Base-by-base conservation (phyloP, 179 eudicot genomes). In the Heliamphora pulchella region DNA sequence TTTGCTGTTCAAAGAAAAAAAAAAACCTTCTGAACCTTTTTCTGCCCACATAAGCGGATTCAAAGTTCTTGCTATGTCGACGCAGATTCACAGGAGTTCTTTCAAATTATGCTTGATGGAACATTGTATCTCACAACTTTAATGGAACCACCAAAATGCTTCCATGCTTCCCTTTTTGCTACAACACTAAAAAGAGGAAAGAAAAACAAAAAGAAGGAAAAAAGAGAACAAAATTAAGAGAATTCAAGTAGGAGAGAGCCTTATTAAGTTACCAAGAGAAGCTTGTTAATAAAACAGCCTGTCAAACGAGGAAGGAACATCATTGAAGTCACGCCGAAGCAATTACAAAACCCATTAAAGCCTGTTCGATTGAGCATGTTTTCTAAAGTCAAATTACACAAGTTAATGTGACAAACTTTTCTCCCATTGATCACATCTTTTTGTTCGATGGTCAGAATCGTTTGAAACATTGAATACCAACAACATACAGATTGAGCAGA, bases 211-310 rank as follows among this genome's bases (percentile, higher is more conserved):
- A n/a, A n/a, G n/a, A n/a, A 50, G 54, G 54, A 50, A 50, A 50
- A 7, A 50, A 50, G 54, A 7, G 54, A 50, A 7, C 54, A 50
- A 50, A 50, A 50, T 2, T 50, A 50, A 7, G 3, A n/a, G n/a
- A n/a, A n/a, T n/a, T n/a, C n/a, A n/a, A n/a, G n/a, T n/a, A 9
- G 81, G 22, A 44, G 44, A 70, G 14, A 47, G 41, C 81, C 48
- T 66, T 77, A 74, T 31, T 22, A 67, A 74, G 68, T 74, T 78
- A 78, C 79, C 41, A 31, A 57, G n/a, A 17, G 64, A 80, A 64
- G 43, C 70, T 22, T 57, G 80, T 76, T 58, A 48, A 68, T 2
- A 59, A 46, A 20, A 76, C 79, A 55, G 57, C 71, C 22, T 47
- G 69, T 68, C 80, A 68, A 80, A 39, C 80, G n/a, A n/a, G n/a